Base-by-base conservation (phyloP, 2,329 filamentous ascomycete species). In the Xylariales sp. region DNA sequence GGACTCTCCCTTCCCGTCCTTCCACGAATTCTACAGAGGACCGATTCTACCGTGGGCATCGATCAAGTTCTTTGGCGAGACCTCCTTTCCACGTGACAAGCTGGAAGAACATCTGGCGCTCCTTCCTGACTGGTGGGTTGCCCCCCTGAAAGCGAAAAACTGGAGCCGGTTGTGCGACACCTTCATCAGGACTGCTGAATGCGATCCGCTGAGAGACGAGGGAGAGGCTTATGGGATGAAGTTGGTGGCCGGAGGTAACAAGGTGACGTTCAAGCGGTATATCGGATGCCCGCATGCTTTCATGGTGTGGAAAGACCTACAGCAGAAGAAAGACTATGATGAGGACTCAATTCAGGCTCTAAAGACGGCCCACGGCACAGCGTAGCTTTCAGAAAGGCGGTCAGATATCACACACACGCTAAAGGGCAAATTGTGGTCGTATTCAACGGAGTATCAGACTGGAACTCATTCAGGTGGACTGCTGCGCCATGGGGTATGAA, bases 251-350 rank as follows among this genome's bases (percentile, higher is more conserved):
- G 54, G 58, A n/a, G 70, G 70, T 2, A 66, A 65, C 44, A 62
- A 69, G 48, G 69, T 73, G 18, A 65, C 63, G 2, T 46, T 68
- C 44, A 67, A 65, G 51, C 54, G 70, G n/a, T 74, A 71, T 46
- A 48, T 56, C 1, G 70, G 70, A 1, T 65, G 70, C 22, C 71
- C 71, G 8, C 71, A 74, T 46, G 66, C 66, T 0, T 74, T 73
- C 48, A 69, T 70, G 66, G 52, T 47, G 32, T 50, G 49, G 14
- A 31, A 37, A 3, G 49, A 49, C 40, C 44, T 52, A 20, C 27
- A 43, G 28, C 52, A 55, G 49, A 63, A 64, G 49, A 39, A 52
- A 11, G 52, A 62, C 44, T 64, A 54, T 31, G 61, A 64, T 31
- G 7, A 36, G 14, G 62, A 65, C 31, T 53, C 59, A 1, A 52